These are phyloP conservation scores for Hippophae rhamnoides DNA, from an alignment of 306 rosid genomes.

Conservation along the genomic window DNA sequence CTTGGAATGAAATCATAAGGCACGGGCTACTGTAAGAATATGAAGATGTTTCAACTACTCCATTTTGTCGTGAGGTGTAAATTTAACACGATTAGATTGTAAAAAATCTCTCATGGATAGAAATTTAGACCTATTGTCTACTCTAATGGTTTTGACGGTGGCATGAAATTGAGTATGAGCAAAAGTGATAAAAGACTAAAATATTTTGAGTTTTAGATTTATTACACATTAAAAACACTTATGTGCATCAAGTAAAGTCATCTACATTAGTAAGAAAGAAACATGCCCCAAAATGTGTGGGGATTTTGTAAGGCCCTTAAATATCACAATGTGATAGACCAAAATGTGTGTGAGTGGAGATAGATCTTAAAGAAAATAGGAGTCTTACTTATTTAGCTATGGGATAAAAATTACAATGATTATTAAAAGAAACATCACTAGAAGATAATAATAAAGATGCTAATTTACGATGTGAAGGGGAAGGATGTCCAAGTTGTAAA, in stretches of 20 bases:
- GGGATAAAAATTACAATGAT: no score
- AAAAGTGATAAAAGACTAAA: conserved; percentile 1
- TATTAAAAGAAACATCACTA: no score
- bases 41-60: no score
- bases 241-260: conserved; percentile 8
- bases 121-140: no score
- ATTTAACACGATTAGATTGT: conserved; percentile 8
- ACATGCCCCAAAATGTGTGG: neutral
- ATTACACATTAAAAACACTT: neutral
- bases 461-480: no score
- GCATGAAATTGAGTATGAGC: conserved; percentile 7
- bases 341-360: neutral
- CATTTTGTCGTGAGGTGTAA: neutral
- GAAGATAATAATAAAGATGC: no score
- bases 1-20: neutral
- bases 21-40: no score
- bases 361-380: no score
- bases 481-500: no score
- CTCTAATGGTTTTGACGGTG: neutral
- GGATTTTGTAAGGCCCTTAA: conserved; percentile 3
- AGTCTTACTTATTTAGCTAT: no score
- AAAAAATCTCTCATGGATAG: no score
- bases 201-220: conserved; percentile 2
- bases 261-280: conserved; percentile 10
- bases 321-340: conserved; percentile 10